These are phyloP conservation scores for Gossypium longicalyx DNA, from an alignment of 345 rosid genomes.

Conservation along the genomic window DNA sequence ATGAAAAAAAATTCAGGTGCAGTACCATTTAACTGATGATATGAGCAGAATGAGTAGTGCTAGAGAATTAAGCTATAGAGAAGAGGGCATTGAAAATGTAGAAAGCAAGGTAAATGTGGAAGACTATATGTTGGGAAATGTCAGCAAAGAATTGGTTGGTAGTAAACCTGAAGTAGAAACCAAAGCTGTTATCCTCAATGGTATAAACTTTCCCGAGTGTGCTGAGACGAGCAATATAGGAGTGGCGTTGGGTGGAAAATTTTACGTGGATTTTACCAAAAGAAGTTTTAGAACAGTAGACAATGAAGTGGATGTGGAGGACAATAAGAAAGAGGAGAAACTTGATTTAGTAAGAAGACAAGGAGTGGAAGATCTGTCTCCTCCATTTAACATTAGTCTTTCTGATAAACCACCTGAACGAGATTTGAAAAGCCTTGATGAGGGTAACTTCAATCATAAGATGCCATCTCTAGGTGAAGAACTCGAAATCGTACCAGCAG, in stretches of 20 bases:
- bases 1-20: slow-evolving; percentile 29
- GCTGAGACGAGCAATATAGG: slow-evolving; percentile 16
- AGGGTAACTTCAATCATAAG: slow-evolving; percentile 25
- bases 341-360: slow-evolving; percentile 24
- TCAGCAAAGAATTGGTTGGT: slow-evolving; percentile 16
- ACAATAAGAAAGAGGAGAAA: slow-evolving; percentile 19
- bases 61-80: slow-evolving; percentile 18
- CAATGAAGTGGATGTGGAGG: slow-evolving; percentile 15
- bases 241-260: slow-evolving; percentile 12
- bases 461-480: slow-evolving; percentile 20
- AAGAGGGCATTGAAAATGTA: slow-evolving; percentile 2
- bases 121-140: neutral
- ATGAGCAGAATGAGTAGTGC: slow-evolving; percentile 16
- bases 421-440: slow-evolving; percentile 25
- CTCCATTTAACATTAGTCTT: slow-evolving; percentile 12
- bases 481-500: slow-evolving; percentile 17
- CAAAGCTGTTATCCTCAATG: slow-evolving; percentile 12
- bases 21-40: slow-evolving; percentile 21
- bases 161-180: slow-evolving; percentile 26
- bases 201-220: slow-evolving; percentile 21
- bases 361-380: slow-evolving; percentile 6
- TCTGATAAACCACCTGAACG: slow-evolving; percentile 25
- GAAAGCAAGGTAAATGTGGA: slow-evolving; percentile 17
- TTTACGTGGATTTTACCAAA: slow-evolving; percentile 10
- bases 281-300: slow-evolving; percentile 15